Percentiles rank a stretch among this genome's conserved stretches.
These are phyloP conservation scores for Agaricus bisporus DNA, from an alignment of 768 basidiomycete species.

Conservation along the genomic window DNA sequence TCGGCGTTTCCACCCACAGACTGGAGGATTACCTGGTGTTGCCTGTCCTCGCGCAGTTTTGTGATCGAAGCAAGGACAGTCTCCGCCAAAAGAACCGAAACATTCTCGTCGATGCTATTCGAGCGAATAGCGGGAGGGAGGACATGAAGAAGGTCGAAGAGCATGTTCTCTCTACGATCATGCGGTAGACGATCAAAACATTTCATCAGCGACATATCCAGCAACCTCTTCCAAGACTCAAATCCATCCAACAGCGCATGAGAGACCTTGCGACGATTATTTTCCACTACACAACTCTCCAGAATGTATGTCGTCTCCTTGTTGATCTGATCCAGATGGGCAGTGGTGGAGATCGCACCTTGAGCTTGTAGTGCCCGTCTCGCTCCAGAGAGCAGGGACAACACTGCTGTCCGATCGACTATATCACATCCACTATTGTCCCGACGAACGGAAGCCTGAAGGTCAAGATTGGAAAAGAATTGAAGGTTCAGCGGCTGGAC, in stretches of 20 bases:
- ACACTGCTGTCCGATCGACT: slow-evolving; percentile 67
- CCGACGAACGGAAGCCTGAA: slow-evolving; percentile 61
- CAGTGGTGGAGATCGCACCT: slow-evolving; percentile 55
- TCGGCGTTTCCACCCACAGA: slow-evolving; percentile 58
- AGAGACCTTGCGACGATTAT: slow-evolving; percentile 77
- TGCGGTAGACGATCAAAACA: slow-evolving; percentile 80
- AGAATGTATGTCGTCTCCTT: slow-evolving; percentile 72
- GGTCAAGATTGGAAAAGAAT: slow-evolving; percentile 59
- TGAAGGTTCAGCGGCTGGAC: slow-evolving; percentile 54
- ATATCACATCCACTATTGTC: slow-evolving; percentile 76
- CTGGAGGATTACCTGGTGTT: slow-evolving; percentile 61
- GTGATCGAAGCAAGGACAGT: slow-evolving; percentile 77
- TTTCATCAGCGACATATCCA: slow-evolving; percentile 82
- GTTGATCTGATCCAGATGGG: slow-evolving; percentile 60
- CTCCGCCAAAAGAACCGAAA: slow-evolving; percentile 81
- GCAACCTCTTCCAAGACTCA: slow-evolving; percentile 77
- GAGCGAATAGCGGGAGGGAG: slow-evolving; percentile 67
- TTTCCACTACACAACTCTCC: slow-evolving; percentile 81
- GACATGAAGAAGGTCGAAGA: slow-evolving; percentile 85
- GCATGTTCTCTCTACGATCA: slow-evolving; percentile 79
- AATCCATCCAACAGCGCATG: slow-evolving; percentile 66
- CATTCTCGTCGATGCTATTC: slow-evolving; percentile 58
- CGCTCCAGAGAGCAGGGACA: slow-evolving; percentile 61
- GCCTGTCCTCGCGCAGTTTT: slow-evolving; percentile 80
- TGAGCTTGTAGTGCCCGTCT: slow-evolving; percentile 59